phyloP scores from a whole-genome alignment of 345 rosid genomes.

The Lumnitzera racemosa region DNA sequence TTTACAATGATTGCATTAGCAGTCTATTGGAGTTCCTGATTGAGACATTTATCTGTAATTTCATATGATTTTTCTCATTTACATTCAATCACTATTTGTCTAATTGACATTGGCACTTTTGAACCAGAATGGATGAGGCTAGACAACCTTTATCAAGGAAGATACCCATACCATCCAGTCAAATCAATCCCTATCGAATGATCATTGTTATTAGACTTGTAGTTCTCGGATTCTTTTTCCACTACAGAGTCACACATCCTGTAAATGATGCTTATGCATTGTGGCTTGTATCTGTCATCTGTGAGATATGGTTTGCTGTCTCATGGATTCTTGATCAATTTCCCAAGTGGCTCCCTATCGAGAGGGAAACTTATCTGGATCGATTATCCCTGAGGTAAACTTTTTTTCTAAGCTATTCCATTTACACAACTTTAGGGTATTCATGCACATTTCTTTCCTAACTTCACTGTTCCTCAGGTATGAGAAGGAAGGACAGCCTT shows the following conservation, averaged over 20 bases:
- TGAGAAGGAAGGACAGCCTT: constrained; percentile 41
- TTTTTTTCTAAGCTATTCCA: background rate
- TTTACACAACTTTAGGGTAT: background rate
- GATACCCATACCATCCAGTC: constrained; percentile 35
- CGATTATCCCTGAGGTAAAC: constrained; percentile 44
- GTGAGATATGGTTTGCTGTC: constrained; percentile 51
- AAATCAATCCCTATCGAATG: constrained; percentile 50
- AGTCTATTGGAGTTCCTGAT: too few relatives aligned
- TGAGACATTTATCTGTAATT: too few relatives aligned
- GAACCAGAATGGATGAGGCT: constrained; percentile 44
- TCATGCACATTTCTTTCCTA: too few relatives aligned
- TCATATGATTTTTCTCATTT: too few relatives aligned
- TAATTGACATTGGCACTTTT: constrained; percentile 1
- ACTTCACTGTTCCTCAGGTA: constrained; percentile 19
- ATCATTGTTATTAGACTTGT: constrained; percentile 43
- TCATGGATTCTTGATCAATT: constrained; percentile 63
- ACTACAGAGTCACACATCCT: constrained; percentile 43
- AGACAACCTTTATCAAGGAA: constrained; percentile 53
- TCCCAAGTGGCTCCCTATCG: constrained; percentile 52
- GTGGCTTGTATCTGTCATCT: constrained; percentile 55
- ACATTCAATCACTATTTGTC: too few relatives aligned
- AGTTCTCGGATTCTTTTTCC: constrained; percentile 45
- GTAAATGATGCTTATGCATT: constrained; percentile 41
- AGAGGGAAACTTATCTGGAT: constrained; percentile 52
- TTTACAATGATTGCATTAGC: too few relatives aligned